phyloP scores from a whole-genome alignment of 2,329 filamentous ascomycete species.

The Neonectria punicea region DNA sequence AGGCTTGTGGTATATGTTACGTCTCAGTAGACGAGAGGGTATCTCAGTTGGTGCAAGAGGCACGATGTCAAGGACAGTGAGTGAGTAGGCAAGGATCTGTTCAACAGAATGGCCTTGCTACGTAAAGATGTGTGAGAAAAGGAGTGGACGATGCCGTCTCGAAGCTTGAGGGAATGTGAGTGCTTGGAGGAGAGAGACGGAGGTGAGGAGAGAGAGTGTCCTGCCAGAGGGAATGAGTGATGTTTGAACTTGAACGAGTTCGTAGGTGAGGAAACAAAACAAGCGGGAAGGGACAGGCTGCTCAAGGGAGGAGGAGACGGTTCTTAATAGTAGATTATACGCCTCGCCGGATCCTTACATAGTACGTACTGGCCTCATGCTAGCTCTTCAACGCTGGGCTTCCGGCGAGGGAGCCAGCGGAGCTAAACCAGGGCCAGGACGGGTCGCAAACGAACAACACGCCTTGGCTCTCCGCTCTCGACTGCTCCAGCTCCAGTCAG shows the following conservation, averaged over 20 bases:
- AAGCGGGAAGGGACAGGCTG: constrained; percentile 13
- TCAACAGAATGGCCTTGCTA: constrained; percentile 44
- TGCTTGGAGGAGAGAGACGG: constrained; percentile 11
- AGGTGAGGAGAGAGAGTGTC: constrained; percentile 35
- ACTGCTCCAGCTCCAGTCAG: not conserved
- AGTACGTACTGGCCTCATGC: constrained; percentile 28
- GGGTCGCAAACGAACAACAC: constrained; percentile 10
- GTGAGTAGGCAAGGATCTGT: constrained; percentile 37
- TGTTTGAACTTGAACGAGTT: constrained; percentile 42
- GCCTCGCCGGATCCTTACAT: constrained; percentile 38
- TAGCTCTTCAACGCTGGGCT: constrained; percentile 36
- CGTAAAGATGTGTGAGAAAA: constrained; percentile 33
- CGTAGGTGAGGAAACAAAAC: constrained; percentile 37
- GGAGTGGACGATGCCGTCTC: constrained; percentile 38
- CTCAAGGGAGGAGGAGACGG: constrained; percentile 36
- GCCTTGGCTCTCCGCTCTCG: constrained; percentile 1
- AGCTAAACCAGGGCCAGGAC: constrained; percentile 13
- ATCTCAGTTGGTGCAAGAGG: constrained; percentile 32
- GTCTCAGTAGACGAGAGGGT: constrained; percentile 31
- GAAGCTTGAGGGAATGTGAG: constrained; percentile 39
- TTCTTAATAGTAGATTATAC: constrained; percentile 31
- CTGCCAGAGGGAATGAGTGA: constrained; percentile 44
- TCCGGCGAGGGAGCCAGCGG: constrained; percentile 12
- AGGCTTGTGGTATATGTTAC: not conserved
- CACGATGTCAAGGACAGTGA: constrained; percentile 27